These are phyloP conservation scores for Chaetomium globosum DNA, from an alignment of 2,329 filamentous ascomycete species.

Conservation along the genomic window DNA sequence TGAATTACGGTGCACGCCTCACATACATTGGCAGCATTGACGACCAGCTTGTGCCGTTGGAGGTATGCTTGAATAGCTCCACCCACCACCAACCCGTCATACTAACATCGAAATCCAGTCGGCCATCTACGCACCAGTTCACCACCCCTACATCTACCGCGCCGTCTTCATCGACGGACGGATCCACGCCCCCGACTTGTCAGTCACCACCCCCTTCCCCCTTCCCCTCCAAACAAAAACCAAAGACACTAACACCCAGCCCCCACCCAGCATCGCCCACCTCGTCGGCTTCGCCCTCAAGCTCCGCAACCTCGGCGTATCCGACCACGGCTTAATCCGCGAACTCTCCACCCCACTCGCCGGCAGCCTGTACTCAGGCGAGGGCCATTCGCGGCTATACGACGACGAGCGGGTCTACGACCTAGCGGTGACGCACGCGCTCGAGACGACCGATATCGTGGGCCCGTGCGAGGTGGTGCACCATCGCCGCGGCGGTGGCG, in stretches of 20 bases:
- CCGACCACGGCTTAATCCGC: conserved; percentile 89
- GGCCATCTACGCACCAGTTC: conserved; percentile 80
- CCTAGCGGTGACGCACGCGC: conserved; percentile 70
- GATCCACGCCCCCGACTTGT: conserved; percentile 89
- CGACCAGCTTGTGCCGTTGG: conserved; percentile 91
- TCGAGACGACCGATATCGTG: conserved; percentile 66
- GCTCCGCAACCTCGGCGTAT: conserved; percentile 86
- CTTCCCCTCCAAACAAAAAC: neutral
- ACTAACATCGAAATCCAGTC: conserved; percentile 55
- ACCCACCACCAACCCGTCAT: neutral
- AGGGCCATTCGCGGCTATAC: conserved; percentile 91
- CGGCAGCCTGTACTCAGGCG: conserved; percentile 86
- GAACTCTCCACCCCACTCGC: conserved; percentile 87
- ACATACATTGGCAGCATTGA: conserved; percentile 94
- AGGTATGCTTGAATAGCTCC: conserved; percentile 55
- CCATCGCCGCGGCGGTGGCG: conserved; percentile 39
- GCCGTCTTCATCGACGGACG: conserved; percentile 95
- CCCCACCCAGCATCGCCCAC: conserved; percentile 68
- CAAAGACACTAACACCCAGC: conserved; percentile 7
- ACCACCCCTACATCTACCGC: conserved; percentile 90
- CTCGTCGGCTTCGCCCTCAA: conserved; percentile 92
- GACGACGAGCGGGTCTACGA: conserved; percentile 86
- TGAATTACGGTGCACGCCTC: conserved; percentile 79
- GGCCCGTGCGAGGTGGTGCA: conserved; percentile 56
- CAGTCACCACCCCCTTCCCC: conserved; percentile 36